Evolutionary conservation across 2,329 filamentous ascomycete genomes (phyloP), one percentile per base, ranked within the genome.

Genomic region (Aspergillus pseudotamarii): DNA sequence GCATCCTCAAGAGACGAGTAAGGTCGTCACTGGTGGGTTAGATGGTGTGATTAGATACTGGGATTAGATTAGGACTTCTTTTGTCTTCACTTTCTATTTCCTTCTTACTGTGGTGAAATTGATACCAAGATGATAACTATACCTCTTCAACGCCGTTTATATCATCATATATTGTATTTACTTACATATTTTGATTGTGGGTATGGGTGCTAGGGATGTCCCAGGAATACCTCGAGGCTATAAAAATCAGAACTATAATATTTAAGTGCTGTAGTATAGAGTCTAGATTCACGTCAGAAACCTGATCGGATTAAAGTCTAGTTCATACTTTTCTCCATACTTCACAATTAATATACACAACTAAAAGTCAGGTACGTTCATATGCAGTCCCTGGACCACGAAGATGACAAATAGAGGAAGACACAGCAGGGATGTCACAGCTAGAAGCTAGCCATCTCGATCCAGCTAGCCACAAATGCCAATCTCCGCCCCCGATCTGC

Each of bases 1-100:
- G 94, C 94, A 98, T 79, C 93, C 94, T n/a, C 91, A 97, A 80
- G 95, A 99, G 84, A 95, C 91, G 21, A 95, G 91, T 75, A 97
- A 97, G 84, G 89, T 98, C 41, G 91, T 90, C 2, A 96, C 94
- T 34, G 96, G 93, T 14, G 95, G 95, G 23, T 79, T 96, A 79
- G 93, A 97, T 72, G 94, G 95, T 6, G 84, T 90, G 53, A 92
- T 99, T 65, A 92, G 91, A 77, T 94, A 94, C 77, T 98, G 94
- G 93, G 95, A 98, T 84, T 98, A 85, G 76, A 55, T 66, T 62
- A 32, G 26, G 6, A 32, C 28, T 36, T 43, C 43, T 21, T 43
- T 16, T 55, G 38, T 34, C 26, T 55, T 50, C 38, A 45, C 23
- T 50, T 50, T 41, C 38, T 59, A n/a, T 48, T 21, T 30, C 19